Percentiles rank a stretch among this genome's conserved stretches.
Evolutionary conservation across 352 stramenopile species (phyloP).

Genomic region (Aphanomyces euteiches): DNA sequence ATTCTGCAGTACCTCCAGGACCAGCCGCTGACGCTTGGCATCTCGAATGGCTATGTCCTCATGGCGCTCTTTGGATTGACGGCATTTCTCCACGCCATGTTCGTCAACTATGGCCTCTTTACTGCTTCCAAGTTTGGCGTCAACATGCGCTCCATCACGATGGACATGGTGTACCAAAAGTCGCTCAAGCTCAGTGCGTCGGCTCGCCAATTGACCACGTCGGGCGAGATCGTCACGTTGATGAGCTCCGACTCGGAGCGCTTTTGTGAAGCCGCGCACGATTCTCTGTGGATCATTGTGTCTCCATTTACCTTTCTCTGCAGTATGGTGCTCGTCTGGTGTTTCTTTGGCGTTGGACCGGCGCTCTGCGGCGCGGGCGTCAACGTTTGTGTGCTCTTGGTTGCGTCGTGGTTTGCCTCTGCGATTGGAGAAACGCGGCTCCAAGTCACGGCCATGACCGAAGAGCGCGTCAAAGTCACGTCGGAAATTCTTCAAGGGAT

Average conservation of each 20-base stretch:
- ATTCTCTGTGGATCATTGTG: slow-evolving; percentile 45
- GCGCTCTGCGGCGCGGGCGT: slow-evolving; percentile 21
- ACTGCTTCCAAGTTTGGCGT: slow-evolving; percentile 40
- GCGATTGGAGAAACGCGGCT: slow-evolving; percentile 39
- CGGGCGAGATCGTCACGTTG: slow-evolving; percentile 54
- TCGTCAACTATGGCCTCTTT: slow-evolving; percentile 50
- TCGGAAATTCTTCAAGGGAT: slow-evolving; percentile 91
- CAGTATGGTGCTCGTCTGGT: slow-evolving; percentile 42
- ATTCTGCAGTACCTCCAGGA: slow-evolving; percentile 21
- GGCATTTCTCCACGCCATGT: too few relatives aligned
- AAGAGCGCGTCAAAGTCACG: slow-evolving; percentile 88
- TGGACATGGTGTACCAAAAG: slow-evolving; percentile 61
- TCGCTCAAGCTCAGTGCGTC: slow-evolving; percentile 43
- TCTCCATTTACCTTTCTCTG: slow-evolving; percentile 43
- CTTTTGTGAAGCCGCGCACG: slow-evolving; percentile 43
- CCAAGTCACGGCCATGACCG: slow-evolving; percentile 40
- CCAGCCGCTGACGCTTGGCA: slow-evolving; percentile 39
- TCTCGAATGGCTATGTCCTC: slow-evolving; percentile 46
- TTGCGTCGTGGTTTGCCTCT: slow-evolving; percentile 36
- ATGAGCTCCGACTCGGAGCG: slow-evolving; percentile 49
- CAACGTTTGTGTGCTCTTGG: slow-evolving; percentile 36
- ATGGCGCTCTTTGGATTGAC: slow-evolving; percentile 38
- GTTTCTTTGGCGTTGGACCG: slow-evolving; percentile 34
- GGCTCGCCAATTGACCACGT: slow-evolving; percentile 46
- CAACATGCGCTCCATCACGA: slow-evolving; percentile 50